phyloP scores from a whole-genome alignment of 129 eudicot species.

The Gnaphalium uliginosum region DNA sequence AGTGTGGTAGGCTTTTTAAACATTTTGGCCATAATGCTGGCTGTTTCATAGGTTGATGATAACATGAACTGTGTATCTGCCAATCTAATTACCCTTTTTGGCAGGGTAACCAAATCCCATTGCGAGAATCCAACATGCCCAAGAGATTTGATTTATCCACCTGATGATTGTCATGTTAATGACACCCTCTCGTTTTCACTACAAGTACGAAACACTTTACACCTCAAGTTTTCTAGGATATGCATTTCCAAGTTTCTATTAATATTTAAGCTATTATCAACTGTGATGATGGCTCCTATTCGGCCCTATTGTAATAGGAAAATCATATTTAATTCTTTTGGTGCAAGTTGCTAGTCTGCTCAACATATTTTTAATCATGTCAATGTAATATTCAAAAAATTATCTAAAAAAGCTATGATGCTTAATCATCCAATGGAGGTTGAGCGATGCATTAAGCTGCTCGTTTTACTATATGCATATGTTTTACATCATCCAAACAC shows the following conservation, averaged over 20 bases:
- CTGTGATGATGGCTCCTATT: too few relatives aligned
- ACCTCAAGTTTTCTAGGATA: slow-evolving; percentile 4
- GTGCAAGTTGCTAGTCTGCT: too few relatives aligned
- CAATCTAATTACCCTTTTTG: slow-evolving; percentile 25
- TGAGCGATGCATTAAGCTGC: too few relatives aligned
- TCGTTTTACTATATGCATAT: too few relatives aligned
- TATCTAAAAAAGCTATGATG: too few relatives aligned
- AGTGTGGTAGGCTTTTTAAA: slow-evolving; percentile 24
- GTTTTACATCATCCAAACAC: too few relatives aligned
- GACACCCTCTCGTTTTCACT: slow-evolving; percentile 80
- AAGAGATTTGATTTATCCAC: slow-evolving; percentile 76
- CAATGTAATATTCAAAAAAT: too few relatives aligned
- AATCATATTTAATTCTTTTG: too few relatives aligned
- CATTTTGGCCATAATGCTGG: background rate
- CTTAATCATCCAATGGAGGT: too few relatives aligned
- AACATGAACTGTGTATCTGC: background rate
- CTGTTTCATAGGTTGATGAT: slow-evolving; percentile 8
- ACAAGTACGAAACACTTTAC: slow-evolving; percentile 52
- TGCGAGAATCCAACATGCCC: slow-evolving; percentile 79
- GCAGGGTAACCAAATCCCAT: slow-evolving; percentile 71
- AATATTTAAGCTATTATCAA: background rate
- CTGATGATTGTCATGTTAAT: slow-evolving; percentile 90
- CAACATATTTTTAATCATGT: too few relatives aligned
- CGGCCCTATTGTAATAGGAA: too few relatives aligned
- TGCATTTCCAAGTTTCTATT: background rate